Evolutionary conservation across 1,139 yeast species (phyloP).

Genomic region (Candida labiduridarum): DNA sequence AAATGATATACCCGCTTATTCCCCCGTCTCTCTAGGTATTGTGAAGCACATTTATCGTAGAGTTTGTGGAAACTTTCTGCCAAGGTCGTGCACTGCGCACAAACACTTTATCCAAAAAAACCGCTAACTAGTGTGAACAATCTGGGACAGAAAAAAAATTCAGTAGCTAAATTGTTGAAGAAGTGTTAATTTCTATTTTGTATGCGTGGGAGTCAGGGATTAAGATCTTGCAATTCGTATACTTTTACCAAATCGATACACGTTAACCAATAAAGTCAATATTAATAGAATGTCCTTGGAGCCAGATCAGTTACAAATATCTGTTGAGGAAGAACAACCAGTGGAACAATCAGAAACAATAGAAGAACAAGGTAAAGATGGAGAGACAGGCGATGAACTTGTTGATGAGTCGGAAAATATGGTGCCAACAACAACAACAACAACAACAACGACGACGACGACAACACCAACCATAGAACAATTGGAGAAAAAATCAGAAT

Average conservation of each 20-base stretch:
- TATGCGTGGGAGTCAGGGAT: not conserved
- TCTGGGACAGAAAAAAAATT: not conserved
- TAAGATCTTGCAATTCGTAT: too few relatives aligned
- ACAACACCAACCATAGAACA: not conserved
- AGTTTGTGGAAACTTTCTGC: not conserved
- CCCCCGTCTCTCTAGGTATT: too few relatives aligned
- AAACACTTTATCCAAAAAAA: conserved; percentile 2
- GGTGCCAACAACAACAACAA: not conserved
- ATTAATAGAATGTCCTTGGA: not conserved
- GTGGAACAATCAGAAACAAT: not conserved
- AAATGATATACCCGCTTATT: too few relatives aligned
- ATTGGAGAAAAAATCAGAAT: not conserved
- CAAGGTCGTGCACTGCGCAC: not conserved
- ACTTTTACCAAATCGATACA: not conserved
- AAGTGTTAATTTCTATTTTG: not conserved
- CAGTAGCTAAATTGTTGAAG: not conserved
- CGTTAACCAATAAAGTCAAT: not conserved
- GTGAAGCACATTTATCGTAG: too few relatives aligned
- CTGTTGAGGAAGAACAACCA: not conserved
- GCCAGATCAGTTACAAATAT: not conserved
- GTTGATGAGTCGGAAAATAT: not conserved
- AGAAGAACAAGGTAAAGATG: too few relatives aligned
- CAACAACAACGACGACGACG: not conserved
- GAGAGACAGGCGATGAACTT: too few relatives aligned
- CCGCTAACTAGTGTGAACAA: not conserved